Conservation (phyloP, 2,329 filamentous ascomycete genomes). For the Onygenales sp. region DNA sequence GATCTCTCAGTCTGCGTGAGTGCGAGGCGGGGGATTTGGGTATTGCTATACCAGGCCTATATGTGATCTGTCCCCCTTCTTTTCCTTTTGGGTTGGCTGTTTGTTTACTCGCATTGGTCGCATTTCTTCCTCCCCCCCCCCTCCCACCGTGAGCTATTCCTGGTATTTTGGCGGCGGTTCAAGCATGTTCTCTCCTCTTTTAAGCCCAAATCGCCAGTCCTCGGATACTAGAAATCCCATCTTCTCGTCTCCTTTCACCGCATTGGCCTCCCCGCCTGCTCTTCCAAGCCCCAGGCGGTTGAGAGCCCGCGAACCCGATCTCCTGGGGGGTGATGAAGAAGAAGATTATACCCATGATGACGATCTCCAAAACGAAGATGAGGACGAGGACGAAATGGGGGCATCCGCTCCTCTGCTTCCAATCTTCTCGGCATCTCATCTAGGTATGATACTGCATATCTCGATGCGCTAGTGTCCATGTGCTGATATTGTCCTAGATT, state of each 20-base stretch:
- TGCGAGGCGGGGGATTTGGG: background rate
- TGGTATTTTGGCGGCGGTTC: background rate
- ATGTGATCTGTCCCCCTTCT: background rate
- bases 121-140: background rate
- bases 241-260: slow-evolving; percentile 1
- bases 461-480: background rate
- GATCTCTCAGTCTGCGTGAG: background rate
- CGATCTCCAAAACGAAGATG: slow-evolving; percentile 29
- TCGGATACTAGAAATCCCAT: background rate
- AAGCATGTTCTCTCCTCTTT: slow-evolving; percentile 6
- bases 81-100: background rate
- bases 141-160: background rate
- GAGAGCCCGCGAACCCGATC: background rate
- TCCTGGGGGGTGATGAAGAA: background rate
- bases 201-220: slow-evolving; percentile 1
- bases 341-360: slow-evolving; percentile 23
- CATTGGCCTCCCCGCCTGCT: background rate
- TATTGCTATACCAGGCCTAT: background rate
- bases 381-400: slow-evolving; percentile 25
- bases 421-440: slow-evolving; percentile 68
- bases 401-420: slow-evolving; percentile 51
- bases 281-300: background rate
- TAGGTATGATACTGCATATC: slow-evolving; percentile 46
- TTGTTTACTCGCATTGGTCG: background rate
- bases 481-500: slow-evolving; percentile 44